Evolutionary conservation across 805 yeast genomes (phyloP).

Genomic region (Candida golubevii): DNA sequence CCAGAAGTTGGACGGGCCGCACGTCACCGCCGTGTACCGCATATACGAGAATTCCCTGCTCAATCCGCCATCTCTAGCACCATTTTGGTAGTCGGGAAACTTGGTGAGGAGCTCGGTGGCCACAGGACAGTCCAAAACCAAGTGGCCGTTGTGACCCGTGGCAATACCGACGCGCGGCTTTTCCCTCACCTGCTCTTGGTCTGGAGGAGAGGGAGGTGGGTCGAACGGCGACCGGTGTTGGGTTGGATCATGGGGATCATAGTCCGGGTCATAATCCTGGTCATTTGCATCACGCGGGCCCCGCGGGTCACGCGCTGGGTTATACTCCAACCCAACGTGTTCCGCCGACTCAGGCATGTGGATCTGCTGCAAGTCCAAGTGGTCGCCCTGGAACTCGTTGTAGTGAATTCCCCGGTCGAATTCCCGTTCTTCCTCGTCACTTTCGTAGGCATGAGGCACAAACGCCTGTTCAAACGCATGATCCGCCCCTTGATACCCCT

Average conservation of each 20-base stretch:
- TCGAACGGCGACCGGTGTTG: constrained; percentile 25
- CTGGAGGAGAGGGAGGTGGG: constrained; percentile 30
- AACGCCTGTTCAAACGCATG: constrained; percentile 34
- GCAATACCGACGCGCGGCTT: constrained; percentile 29
- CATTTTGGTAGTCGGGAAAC: constrained; percentile 36
- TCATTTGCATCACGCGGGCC: no score
- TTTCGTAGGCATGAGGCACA: constrained; percentile 40
- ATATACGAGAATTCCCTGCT: constrained; percentile 55
- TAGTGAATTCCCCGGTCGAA: constrained; percentile 37
- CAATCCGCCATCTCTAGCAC: constrained; percentile 36
- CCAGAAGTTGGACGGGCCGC: constrained; percentile 64
- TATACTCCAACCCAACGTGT: not conserved
- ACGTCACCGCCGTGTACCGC: constrained; percentile 62
- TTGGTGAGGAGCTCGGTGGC: constrained; percentile 57
- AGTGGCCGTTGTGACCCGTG: constrained; percentile 55
- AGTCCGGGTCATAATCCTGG: not conserved
- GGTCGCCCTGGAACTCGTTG: constrained; percentile 39
- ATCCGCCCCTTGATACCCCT: constrained; percentile 8
- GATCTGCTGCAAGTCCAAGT: constrained; percentile 36
- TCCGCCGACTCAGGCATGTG: constrained; percentile 20
- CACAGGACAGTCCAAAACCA: constrained; percentile 85
- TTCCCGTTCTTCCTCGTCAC: constrained; percentile 38
- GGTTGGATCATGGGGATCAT: not conserved
- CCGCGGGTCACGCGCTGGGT: no score
- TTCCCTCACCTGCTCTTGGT: constrained; percentile 27